These are phyloP conservation scores for Raffaelea deltoideospora DNA, from an alignment of 2,329 filamentous ascomycete genomes.

Conservation along the genomic window DNA sequence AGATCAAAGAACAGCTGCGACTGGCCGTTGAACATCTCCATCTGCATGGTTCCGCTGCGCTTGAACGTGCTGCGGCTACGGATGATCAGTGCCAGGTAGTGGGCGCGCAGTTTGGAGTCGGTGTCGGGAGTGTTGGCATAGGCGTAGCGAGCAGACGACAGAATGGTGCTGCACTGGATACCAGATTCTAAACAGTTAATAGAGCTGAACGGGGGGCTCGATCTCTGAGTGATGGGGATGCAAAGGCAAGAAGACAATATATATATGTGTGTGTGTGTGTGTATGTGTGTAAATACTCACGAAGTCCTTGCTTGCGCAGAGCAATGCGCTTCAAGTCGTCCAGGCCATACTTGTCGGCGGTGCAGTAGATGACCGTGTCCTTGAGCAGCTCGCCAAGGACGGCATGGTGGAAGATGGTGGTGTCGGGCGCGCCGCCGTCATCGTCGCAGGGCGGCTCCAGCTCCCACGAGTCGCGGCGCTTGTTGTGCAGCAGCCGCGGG, in stretches of 20 bases:
- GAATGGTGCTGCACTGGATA: conserved; percentile 71
- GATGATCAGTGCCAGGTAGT: conserved; percentile 87
- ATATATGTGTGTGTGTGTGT: too few species aligned
- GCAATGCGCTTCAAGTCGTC: conserved; percentile 74
- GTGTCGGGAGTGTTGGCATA: conserved; percentile 80
- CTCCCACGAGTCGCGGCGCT: conserved; percentile 65
- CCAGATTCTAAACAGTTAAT: conserved; percentile 42
- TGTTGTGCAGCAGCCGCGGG: conserved; percentile 68
- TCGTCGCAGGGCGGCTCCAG: conserved; percentile 47
- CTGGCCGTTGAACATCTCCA: conserved; percentile 81
- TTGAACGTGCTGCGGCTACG: conserved; percentile 79
- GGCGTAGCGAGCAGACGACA: conserved; percentile 75
- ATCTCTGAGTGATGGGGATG: background rate
- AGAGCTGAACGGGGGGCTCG: background rate
- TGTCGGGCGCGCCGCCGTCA: conserved; percentile 27
- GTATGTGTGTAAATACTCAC: too few species aligned
- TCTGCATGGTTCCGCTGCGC: conserved; percentile 86
- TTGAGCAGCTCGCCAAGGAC: conserved; percentile 58
- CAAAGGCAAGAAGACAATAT: background rate
- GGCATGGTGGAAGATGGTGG: conserved; percentile 53
- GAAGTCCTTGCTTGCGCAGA: conserved; percentile 77
- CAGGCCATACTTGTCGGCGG: conserved; percentile 70
- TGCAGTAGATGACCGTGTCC: conserved; percentile 83
- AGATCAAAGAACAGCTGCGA: conserved; percentile 79
- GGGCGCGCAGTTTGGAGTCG: conserved; percentile 79